A percentile compares a stretch with the other conserved stretches of the same genome.
phyloP scores from a whole-genome alignment of 371 early-diverging fungal species.

The Apophysomyces trapeziformis region DNA sequence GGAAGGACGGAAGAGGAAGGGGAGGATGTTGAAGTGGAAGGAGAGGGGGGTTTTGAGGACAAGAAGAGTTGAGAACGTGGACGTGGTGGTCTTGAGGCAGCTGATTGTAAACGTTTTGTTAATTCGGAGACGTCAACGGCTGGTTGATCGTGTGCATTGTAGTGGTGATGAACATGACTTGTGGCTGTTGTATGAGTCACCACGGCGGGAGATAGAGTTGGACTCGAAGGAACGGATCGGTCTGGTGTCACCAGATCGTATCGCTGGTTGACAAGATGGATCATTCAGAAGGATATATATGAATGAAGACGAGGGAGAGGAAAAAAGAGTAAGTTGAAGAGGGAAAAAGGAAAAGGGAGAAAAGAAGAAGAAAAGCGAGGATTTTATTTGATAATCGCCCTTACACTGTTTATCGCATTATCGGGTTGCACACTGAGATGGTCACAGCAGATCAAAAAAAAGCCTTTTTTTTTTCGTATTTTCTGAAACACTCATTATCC shows the following conservation, averaged over 20 bases:
- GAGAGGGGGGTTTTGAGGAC: constrained; percentile 34
- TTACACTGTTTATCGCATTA: too few species aligned
- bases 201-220: constrained; percentile 47
- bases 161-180: constrained; percentile 33
- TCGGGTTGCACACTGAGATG: too few species aligned
- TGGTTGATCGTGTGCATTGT: constrained; percentile 17
- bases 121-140: constrained; percentile 44
- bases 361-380: constrained; percentile 15
- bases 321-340: background rate
- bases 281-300: constrained; percentile 18
- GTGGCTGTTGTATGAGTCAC: constrained; percentile 48
- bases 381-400: background rate
- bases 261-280: constrained; percentile 42
- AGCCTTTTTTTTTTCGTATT: too few species aligned
- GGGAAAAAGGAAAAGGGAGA: background rate
- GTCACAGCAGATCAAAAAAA: too few species aligned
- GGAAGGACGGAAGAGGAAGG: constrained; percentile 18
- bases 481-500: too few species aligned
- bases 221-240: constrained; percentile 47
- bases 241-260: constrained; percentile 54
- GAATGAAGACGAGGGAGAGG: constrained; percentile 6
- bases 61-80: constrained; percentile 48
- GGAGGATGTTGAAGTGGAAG: constrained; percentile 23
- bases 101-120: constrained; percentile 33
- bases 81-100: constrained; percentile 16